These are phyloP conservation scores for Tolypocladium capitatum DNA, from an alignment of 2,329 filamentous ascomycete species.

Conservation along the genomic window DNA sequence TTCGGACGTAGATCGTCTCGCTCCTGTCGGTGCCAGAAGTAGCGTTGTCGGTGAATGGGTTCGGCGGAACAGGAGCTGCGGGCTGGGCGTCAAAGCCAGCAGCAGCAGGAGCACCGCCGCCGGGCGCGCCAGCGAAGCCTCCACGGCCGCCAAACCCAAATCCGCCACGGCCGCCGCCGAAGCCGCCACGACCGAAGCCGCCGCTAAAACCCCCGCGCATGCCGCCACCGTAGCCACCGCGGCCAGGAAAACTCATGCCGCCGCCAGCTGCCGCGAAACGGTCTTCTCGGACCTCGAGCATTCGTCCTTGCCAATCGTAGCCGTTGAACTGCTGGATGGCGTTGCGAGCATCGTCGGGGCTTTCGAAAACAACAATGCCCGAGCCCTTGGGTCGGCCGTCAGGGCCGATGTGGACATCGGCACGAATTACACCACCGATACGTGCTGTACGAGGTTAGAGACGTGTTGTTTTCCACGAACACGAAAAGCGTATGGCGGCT, in stretches of 20 bases:
- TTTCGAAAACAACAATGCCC: constrained; percentile 94
- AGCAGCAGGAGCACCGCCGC: constrained; percentile 9
- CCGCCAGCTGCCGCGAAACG: constrained; percentile 60
- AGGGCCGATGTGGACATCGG: constrained; percentile 84
- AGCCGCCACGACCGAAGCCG: constrained; percentile 35
- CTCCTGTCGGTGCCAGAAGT: constrained; percentile 74
- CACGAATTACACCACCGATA: constrained; percentile 74
- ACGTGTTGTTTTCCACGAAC: constrained; percentile 4
- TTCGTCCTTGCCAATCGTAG: constrained; percentile 93
- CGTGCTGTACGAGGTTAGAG: constrained; percentile 23
- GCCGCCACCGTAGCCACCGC: constrained; percentile 46
- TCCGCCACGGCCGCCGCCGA: constrained; percentile 19
- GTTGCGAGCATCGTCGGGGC: constrained; percentile 83
- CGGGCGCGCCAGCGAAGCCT: constrained; percentile 29
- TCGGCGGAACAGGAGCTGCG: constrained; percentile 46
- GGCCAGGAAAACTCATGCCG: constrained; percentile 39
- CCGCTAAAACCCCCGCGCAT: constrained; percentile 48
- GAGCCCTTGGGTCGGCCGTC: constrained; percentile 93
- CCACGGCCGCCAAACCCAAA: constrained; percentile 37
- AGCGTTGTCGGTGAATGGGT: constrained; percentile 88
- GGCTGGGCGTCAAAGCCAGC: constrained; percentile 32
- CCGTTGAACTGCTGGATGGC: constrained; percentile 97
- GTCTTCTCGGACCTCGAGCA: constrained; percentile 90
- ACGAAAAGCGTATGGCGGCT: constrained; percentile 24
- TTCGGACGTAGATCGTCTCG: constrained; percentile 87